Evolutionary conservation across 139 green algal genomes (phyloP), one percentile per base, ranked within the genome.

Genomic region (Trebouxia sp.): DNA sequence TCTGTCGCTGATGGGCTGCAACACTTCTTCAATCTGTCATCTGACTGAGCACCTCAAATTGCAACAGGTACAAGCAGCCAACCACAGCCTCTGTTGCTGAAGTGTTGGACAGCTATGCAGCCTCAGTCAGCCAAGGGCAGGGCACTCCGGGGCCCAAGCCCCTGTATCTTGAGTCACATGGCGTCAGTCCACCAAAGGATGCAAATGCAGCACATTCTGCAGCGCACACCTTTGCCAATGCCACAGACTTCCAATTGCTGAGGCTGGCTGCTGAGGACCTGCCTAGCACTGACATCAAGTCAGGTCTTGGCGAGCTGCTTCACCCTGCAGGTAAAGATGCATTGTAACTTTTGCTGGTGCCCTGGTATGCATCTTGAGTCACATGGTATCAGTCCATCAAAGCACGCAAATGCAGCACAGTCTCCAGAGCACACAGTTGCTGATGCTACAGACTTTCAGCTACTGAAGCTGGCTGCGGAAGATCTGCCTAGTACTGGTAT

Each of bases 191-290:
- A 9, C 62, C 62, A 26, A 43, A 30, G 35, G 43, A 35, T 35
- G 43, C 32, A 32, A 72, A 77, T n/a, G 62, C 62, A n/a, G n/a
- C n/a, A n/a, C n/a, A n/a, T n/a, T n/a, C n/a, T n/a, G n/a, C n/a
- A n/a, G n/a, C n/a, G n/a, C n/a, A n/a, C n/a, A n/a, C n/a, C n/a
- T n/a, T n/a, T 30, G 62, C 37, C 37, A 35, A 15, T 12, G 92
- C 96, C 83, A 65, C 87, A 42, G 82, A 88, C 41, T 96, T 92
- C 66, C 84, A 92, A 66, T 83, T 97, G 80, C 79, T 97, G 80
- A 83, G 85, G 58, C 86, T 97, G 62, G 87, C 83, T 79, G 82
- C 86, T 20, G 56, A 79, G 43, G 39, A 83, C 51, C 6, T 6
- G 28, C 15, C 28, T 22, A 22, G 14, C 15, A 35, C 37, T 35